A percentile compares a stretch with the other conserved stretches of the same genome.
phyloP scores from a whole-genome alignment of 768 basidiomycete species.

The Trametes elegans region DNA sequence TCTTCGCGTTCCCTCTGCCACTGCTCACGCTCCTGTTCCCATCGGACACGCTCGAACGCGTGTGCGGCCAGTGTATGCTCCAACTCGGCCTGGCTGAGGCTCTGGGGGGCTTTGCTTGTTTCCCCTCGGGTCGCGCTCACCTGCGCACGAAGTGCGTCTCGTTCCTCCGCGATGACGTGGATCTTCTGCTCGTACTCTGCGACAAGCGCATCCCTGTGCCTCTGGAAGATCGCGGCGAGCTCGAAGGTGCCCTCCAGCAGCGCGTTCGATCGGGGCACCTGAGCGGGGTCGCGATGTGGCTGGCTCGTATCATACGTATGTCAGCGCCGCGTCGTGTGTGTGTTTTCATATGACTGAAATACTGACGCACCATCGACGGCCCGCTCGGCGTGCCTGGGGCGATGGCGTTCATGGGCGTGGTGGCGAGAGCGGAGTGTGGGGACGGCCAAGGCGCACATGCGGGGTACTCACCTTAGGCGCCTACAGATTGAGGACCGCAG shows the following conservation, averaged over 20 bases:
- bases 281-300: background rate
- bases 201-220: background rate
- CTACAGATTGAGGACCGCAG: too few species aligned
- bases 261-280: background rate
- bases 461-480: too few species aligned
- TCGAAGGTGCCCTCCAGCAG: conserved; percentile 4
- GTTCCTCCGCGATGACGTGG: background rate
- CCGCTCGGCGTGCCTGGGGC: too few species aligned
- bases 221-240: conserved; percentile 1
- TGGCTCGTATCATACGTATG: background rate
- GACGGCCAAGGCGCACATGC: too few species aligned
- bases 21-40: background rate
- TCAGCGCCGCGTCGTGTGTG: too few species aligned
- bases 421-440: too few species aligned
- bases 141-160: background rate
- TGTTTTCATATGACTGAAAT: background rate
- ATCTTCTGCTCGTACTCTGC: conserved; percentile 5
- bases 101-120: background rate
- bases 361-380: background rate
- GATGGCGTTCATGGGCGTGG: too few species aligned
- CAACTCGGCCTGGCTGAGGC: background rate
- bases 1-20: background rate
- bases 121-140: background rate
- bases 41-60: background rate
- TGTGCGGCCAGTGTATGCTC: background rate